Conservation (phyloP, 208 protist genomes). For the Trichomonas gallinae region DNA sequence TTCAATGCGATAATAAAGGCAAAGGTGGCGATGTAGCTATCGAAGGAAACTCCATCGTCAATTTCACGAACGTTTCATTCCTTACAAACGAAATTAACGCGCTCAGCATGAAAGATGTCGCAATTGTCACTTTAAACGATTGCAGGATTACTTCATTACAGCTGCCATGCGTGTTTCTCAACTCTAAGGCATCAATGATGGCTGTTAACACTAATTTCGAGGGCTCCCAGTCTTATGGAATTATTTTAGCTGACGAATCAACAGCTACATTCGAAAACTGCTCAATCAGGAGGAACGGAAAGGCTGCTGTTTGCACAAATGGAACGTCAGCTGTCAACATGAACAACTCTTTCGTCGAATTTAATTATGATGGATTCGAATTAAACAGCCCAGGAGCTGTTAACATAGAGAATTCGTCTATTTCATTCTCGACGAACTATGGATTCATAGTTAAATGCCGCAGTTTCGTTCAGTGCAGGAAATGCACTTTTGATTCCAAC, state of each 20-base stretch:
- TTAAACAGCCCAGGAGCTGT: neutral
- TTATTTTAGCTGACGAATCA: neutral
- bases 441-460: neutral
- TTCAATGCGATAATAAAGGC: neutral
- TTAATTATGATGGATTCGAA: neutral
- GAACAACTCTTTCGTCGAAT: neutral
- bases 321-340: neutral
- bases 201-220: neutral
- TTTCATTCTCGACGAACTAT: neutral
- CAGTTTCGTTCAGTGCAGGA: neutral
- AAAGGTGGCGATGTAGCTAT: neutral
- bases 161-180: neutral
- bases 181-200: neutral
- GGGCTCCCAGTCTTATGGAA: neutral
- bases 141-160: neutral
- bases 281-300: neutral
- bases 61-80: neutral
- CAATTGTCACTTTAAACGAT: neutral
- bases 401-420: neutral
- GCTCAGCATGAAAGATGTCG: neutral
- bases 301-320: neutral
- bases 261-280: neutral
- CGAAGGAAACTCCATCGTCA: neutral
- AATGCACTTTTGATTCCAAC: neutral
- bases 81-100: neutral